Conservation (phyloP, 352 stramenopile species). For the Aphanomyces astaci region DNA sequence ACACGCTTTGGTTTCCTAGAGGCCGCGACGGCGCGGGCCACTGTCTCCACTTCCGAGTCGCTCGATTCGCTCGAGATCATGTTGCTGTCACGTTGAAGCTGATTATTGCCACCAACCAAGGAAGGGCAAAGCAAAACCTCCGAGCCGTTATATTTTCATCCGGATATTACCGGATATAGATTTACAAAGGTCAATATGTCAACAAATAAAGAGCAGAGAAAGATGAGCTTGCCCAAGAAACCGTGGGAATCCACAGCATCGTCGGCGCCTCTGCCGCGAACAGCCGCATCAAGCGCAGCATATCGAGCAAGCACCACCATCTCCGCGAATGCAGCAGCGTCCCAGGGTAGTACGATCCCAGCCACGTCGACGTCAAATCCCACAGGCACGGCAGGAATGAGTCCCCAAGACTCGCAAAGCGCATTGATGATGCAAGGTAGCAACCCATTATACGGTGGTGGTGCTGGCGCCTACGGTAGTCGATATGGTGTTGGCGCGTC, state of each 20-base stretch:
- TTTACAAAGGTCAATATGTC: not conserved
- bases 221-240: constrained; percentile 22
- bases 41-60: constrained; percentile 62
- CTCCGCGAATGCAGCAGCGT: not conserved
- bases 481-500: constrained; percentile 31
- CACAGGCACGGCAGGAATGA: not conserved
- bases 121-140: no score
- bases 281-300: not conserved
- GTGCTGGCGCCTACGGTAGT: constrained; percentile 12
- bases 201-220: not conserved
- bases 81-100: not conserved
- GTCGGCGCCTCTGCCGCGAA: not conserved
- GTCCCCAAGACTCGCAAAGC: not conserved
- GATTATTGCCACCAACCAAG: constrained; percentile 13
- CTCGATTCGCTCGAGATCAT: constrained; percentile 88
- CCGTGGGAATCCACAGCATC: constrained; percentile 7
- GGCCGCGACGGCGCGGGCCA: not conserved
- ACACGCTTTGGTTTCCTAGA: not conserved
- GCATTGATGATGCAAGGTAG: not conserved
- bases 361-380: not conserved
- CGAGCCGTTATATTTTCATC: not conserved
- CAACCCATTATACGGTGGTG: not conserved
- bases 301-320: not conserved
- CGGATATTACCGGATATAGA: not conserved
- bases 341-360: not conserved